These are phyloP conservation scores for Straminergon stramineum DNA, from an alignment of 225 moss, liverwort and hornwort species.

Conservation along the genomic window DNA sequence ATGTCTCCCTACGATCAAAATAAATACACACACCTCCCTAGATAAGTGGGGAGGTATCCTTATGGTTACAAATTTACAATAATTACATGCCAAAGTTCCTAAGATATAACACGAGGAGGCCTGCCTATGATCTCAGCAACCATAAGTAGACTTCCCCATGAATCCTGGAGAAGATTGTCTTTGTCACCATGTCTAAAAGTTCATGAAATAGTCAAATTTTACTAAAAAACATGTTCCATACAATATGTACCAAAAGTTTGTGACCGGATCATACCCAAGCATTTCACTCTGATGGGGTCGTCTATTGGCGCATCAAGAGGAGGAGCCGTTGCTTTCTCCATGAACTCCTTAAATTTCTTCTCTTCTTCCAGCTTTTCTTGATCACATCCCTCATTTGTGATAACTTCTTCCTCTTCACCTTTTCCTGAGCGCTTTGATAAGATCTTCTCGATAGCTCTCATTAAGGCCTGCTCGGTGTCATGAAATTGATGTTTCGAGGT, in stretches of 20 bases:
- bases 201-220: not conserved
- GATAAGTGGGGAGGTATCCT: not conserved
- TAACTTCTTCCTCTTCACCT: not conserved
- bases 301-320: slow-evolving; percentile 20
- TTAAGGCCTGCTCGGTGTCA: slow-evolving; percentile 27
- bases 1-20: not conserved
- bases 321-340: slow-evolving; percentile 8
- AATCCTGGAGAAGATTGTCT: not conserved
- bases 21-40: not conserved
- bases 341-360: slow-evolving; percentile 8
- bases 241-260: not conserved
- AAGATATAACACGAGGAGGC: not conserved
- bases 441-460: slow-evolving; percentile 28
- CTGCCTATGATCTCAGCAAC: not conserved
- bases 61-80: not conserved
- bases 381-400: not conserved
- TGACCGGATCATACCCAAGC: slow-evolving; percentile 10
- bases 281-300: slow-evolving; percentile 25
- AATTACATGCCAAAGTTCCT: not conserved
- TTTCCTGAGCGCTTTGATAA: slow-evolving; percentile 8
- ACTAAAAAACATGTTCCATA: not conserved
- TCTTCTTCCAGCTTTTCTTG: slow-evolving; percentile 15
- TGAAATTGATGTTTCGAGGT: slow-evolving; percentile 34
- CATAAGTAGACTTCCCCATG: not conserved
- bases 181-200: not conserved